These are phyloP conservation scores for Byssochlamys sp. DNA, from an alignment of 2,329 filamentous ascomycete species.

Conservation along the genomic window DNA sequence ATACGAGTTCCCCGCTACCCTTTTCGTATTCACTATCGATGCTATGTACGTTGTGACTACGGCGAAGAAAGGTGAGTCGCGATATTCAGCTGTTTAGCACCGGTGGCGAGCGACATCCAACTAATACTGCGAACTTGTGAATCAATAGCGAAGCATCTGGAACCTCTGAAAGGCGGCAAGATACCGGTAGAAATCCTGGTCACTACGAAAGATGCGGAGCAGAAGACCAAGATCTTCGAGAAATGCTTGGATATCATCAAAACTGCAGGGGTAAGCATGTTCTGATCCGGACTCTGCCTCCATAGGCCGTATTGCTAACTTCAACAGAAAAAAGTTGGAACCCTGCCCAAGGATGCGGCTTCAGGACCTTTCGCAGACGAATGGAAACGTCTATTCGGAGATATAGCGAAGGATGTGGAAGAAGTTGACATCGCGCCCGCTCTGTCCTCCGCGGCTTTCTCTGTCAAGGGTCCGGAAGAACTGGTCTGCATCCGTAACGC, in stretches of 20 bases:
- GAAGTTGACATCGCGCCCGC: constrained; percentile 77
- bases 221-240: constrained; percentile 82
- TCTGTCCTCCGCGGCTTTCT: constrained; percentile 72
- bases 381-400: constrained; percentile 76
- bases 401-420: constrained; percentile 74
- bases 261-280: constrained; percentile 61
- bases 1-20: constrained; percentile 93
- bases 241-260: constrained; percentile 81
- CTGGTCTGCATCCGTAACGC: constrained; percentile 86
- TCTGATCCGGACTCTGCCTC: background rate
- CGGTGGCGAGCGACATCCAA: background rate
- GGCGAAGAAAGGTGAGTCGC: constrained; percentile 73
- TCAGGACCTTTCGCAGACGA: constrained; percentile 87
- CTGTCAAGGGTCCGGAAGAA: constrained; percentile 90
- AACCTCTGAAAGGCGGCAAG: constrained; percentile 82
- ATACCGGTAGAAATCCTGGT: constrained; percentile 86
- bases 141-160: constrained; percentile 72
- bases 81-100: background rate
- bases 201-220: constrained; percentile 78
- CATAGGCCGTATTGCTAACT: background rate
- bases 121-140: constrained; percentile 21
- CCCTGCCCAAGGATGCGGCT: constrained; percentile 73
- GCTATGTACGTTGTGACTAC: constrained; percentile 88
- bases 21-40: constrained; percentile 85
- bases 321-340: constrained; percentile 75